Evolutionary conservation across 2,329 filamentous ascomycete genomes (phyloP).

Genomic region (Xylariaceae sp.): DNA sequence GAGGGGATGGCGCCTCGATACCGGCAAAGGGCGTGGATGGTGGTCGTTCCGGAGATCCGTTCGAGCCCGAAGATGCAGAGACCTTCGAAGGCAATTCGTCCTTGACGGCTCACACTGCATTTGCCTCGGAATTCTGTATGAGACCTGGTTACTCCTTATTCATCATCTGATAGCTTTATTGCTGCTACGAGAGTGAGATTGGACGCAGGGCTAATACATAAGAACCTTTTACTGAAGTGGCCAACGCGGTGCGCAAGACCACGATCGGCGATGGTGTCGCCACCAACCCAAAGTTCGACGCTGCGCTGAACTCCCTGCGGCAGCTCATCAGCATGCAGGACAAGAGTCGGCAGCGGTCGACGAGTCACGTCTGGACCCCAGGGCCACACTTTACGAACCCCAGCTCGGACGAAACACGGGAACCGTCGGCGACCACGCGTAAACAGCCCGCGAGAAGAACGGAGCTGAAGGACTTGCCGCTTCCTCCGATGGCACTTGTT

Average conservation of each 20-base stretch:
- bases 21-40: conserved; percentile 9
- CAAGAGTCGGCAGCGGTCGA: conserved; percentile 11
- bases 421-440: conserved; percentile 28
- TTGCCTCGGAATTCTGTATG: conserved; percentile 39
- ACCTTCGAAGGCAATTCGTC: conserved; percentile 41
- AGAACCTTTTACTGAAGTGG: conserved; percentile 11
- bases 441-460: conserved; percentile 38
- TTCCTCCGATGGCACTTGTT: conserved; percentile 49
- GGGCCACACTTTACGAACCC: conserved; percentile 7
- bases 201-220: neutral
- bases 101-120: conserved; percentile 40
- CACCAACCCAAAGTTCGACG: conserved; percentile 44
- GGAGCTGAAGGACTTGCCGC: conserved; percentile 45
- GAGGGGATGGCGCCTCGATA: conserved; percentile 34
- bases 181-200: no score
- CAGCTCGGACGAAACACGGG: conserved; percentile 3
- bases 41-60: conserved; percentile 38
- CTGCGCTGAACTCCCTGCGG: conserved; percentile 45
- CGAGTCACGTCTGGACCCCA: conserved; percentile 11
- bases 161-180: no score
- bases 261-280: conserved; percentile 35
- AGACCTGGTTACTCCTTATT: neutral
- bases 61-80: conserved; percentile 49
- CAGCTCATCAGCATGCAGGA: conserved; percentile 50
- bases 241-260: conserved; percentile 31